A percentile compares a stretch with the other conserved stretches of the same genome.
Evolutionary conservation across 345 rosid genomes (phyloP).

Genomic region (Anacardium occidentale): DNA sequence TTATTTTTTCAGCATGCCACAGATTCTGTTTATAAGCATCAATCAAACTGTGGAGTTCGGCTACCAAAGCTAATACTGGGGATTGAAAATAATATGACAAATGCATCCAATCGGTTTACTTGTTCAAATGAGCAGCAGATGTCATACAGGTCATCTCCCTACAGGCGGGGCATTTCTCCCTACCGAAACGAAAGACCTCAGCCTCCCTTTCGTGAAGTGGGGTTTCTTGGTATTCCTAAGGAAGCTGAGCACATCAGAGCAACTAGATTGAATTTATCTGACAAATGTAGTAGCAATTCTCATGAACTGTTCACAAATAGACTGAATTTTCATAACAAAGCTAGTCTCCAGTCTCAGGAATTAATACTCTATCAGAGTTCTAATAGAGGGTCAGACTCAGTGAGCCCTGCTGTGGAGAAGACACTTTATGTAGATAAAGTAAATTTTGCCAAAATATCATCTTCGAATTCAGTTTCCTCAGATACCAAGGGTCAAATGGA

Average conservation of each 20-base stretch:
- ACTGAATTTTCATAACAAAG: slow-evolving; percentile 39
- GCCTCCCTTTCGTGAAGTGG: slow-evolving; percentile 49
- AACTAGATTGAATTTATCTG: slow-evolving; percentile 39
- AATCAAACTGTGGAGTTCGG: slow-evolving; percentile 35
- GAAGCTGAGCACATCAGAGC: slow-evolving; percentile 48
- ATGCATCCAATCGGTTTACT: slow-evolving; percentile 44
- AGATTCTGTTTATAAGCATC: too few relatives aligned
- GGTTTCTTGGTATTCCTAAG: slow-evolving; percentile 51
- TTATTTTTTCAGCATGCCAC: too few relatives aligned
- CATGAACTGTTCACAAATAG: too few relatives aligned
- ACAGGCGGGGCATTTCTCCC: slow-evolving; percentile 51
- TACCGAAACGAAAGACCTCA: slow-evolving; percentile 48
- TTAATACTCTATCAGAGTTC: slow-evolving; percentile 26
- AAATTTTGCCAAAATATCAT: slow-evolving; percentile 30
- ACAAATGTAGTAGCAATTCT: too few relatives aligned
- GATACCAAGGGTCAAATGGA: slow-evolving; percentile 24
- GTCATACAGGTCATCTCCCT: slow-evolving; percentile 52
- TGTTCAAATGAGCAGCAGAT: slow-evolving; percentile 35
- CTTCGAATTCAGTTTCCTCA: slow-evolving; percentile 30
- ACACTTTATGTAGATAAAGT: slow-evolving; percentile 62
- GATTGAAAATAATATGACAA: slow-evolving; percentile 33
- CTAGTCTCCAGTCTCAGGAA: slow-evolving; percentile 51
- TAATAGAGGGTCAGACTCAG: slow-evolving; percentile 34
- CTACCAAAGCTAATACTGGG: slow-evolving; percentile 35
- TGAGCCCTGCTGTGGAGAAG: slow-evolving; percentile 55